Base-by-base conservation (phyloP, 345 rosid genomes). In the Nasturtium officinale region DNA sequence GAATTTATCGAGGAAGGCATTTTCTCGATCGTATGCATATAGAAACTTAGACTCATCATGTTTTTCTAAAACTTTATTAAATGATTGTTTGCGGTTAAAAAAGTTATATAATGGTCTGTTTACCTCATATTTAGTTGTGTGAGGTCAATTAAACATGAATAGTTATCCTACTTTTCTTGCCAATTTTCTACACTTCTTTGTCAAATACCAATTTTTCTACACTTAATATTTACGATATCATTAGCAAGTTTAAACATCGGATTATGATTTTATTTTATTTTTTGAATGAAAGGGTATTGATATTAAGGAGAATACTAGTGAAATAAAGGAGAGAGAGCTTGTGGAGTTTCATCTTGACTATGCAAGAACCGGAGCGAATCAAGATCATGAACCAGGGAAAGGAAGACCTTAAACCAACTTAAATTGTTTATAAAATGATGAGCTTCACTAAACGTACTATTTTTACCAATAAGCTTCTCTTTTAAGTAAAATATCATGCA, bases 301-400 rank as follows among this genome's bases (percentile, higher is more conserved):
- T 38, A 18, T 45, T 1, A 18, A 68, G 51, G 71, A 69, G 42
- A 46, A 8, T 33, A 40, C 46, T 40, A 25, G 18, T 40, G 69
- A 65, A 30, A 32, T 50, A 43, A 59, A 65, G 38, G 77, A 65
- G 69, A 77, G 69, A 26, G 73, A 72, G 58, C 25, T 77, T 12
- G 30, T 65, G 69, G 77, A 65, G 73, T 72, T 71, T 72, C 80
- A 71, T 72, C 63, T 77, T 5, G 80, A 77, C 73, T 77, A 77
- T 52, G 80, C 77, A 72, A 72, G 77, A 77, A 77, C 80, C 5
- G 80, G 80, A 53, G 77, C 76, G 26, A 77, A 77, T 66, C 80
- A 77, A 66, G 77, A 72, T 72, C 80, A 77, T 32, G 80, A 77
- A 51, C 80, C 80, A 52, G 80, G 80, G 18, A 77, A 65, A 72